Base-by-base conservation (phyloP, 129 eudicot species). In the Centaurea solstitialis region DNA sequence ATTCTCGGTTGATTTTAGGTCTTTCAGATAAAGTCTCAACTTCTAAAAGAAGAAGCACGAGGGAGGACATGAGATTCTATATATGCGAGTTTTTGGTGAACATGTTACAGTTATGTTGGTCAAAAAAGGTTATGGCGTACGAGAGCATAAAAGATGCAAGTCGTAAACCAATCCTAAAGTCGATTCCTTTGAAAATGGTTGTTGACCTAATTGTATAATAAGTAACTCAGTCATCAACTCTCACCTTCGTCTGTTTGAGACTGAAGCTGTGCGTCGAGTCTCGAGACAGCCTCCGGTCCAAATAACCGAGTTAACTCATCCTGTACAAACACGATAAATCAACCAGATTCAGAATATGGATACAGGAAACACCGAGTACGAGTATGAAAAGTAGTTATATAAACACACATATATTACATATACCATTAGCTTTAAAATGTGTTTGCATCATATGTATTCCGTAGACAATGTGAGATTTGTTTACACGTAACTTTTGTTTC, bases 271-370 rank as follows among this genome's bases (percentile, higher is more conserved):
- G 76, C 84, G 75, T 88, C 97, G 12, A 91, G 85, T 77, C 85
- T 87, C 26, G 89, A 79, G 35, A 91, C 82, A 39, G 84, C 89
- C n/a, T 89, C 94, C 17, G 94, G 88, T 28, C 98, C 97, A 26
- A 80, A 88, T 78, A 85, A 12, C 87, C 85, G 86, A 47, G 87
- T 86, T 79, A 94, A 76, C 57, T 94, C 97, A 73, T 87, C 97
- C 98, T 94, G 93, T 80, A 15, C 28, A 70, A 79, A 17, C 67
- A 73, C 28, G 38, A 80, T 21, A 81, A 26, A 73, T 35, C 18
- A 69, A 20, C 20, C 30, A 70, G 30, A 53, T 57, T 57, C 22
- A 2, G 20, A 45, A 50, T 26, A 28, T 12, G 6, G 65, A 57
- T n/a, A 57, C 18, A n/a, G n/a, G n/a, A 53, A 57, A n/a, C 9